Percentiles rank a stretch among this genome's conserved stretches.
Conservation (phyloP, 1,284 basidiomycete genomes). For the Boletus sp. region DNA sequence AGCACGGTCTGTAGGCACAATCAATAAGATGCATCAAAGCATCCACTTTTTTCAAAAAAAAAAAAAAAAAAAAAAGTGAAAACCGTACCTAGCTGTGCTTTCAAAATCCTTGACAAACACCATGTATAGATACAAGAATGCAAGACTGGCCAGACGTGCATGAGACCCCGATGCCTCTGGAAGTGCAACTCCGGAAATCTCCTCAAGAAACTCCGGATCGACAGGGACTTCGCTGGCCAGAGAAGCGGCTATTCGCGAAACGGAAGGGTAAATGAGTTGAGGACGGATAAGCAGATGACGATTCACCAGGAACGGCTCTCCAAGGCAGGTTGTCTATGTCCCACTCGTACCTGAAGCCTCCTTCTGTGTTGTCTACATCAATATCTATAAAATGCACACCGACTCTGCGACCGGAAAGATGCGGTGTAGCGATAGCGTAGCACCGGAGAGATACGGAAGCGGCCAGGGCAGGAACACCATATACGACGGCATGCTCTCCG, state of each 20-base stretch:
- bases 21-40: too few species aligned
- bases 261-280: not conserved
- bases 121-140: conserved; percentile 96
- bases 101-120: conserved; percentile 47
- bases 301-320: conserved; percentile 60
- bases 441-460: conserved; percentile 94
- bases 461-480: conserved; percentile 96
- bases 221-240: conserved; percentile 53
- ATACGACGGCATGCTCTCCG: conserved; percentile 98
- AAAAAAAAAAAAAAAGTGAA: too few species aligned
- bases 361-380: conserved; percentile 35
- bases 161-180: conserved; percentile 42
- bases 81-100: conserved; percentile 52
- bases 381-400: conserved; percentile 83
- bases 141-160: conserved; percentile 67
- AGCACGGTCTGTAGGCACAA: too few species aligned
- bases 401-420: conserved; percentile 52
- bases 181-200: conserved; percentile 56
- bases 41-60: too few species aligned
- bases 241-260: conserved; percentile 29
- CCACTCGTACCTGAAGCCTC: conserved; percentile 74
- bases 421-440: conserved; percentile 80
- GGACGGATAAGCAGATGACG: not conserved
- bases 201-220: conserved; percentile 67
- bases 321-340: conserved; percentile 81